Evolutionary conservation across 2,329 filamentous ascomycete genomes (phyloP).

Genomic region (Aspergillus sp.): DNA sequence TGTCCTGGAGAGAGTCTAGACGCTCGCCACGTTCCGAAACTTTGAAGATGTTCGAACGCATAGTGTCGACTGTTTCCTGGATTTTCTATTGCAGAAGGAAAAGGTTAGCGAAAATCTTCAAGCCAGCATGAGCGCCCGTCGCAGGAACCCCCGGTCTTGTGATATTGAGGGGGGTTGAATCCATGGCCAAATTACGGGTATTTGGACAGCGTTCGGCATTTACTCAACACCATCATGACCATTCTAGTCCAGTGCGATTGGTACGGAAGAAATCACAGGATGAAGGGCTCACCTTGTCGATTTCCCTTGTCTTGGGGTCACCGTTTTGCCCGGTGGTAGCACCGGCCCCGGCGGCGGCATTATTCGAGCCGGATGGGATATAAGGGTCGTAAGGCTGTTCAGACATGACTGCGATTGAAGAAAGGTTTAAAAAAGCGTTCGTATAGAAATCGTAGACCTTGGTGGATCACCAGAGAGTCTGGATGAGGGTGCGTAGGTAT

Average conservation of each 20-base stretch:
- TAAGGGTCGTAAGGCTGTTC: slow-evolving; percentile 80
- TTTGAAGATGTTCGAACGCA: slow-evolving; percentile 97
- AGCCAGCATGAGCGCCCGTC: too few species aligned
- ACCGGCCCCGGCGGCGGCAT: slow-evolving; percentile 43
- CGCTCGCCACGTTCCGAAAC: slow-evolving; percentile 88
- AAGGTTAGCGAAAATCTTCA: background rate
- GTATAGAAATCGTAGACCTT: slow-evolving; percentile 8
- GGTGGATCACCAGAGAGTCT: slow-evolving; percentile 12
- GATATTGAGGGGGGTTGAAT: too few species aligned
- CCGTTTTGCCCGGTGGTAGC: slow-evolving; percentile 48
- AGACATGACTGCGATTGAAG: slow-evolving; percentile 43
- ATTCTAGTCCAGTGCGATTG: too few species aligned
- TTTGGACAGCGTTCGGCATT: too few species aligned
- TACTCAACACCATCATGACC: too few species aligned
- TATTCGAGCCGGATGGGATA: slow-evolving; percentile 64
- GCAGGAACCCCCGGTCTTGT: too few species aligned
- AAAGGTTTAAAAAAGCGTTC: slow-evolving; percentile 7
- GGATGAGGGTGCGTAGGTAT: background rate
- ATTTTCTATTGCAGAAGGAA: slow-evolving; percentile 67
- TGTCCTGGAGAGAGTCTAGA: slow-evolving; percentile 83
- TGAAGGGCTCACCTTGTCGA: slow-evolving; percentile 72
- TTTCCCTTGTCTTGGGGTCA: slow-evolving; percentile 64
- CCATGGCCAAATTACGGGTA: too few species aligned
- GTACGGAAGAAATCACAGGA: background rate
- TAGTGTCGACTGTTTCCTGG: slow-evolving; percentile 87